phyloP scores from a whole-genome alignment of 1,284 basidiomycete genomes.

The Microstroma glucosiphilum region DNA sequence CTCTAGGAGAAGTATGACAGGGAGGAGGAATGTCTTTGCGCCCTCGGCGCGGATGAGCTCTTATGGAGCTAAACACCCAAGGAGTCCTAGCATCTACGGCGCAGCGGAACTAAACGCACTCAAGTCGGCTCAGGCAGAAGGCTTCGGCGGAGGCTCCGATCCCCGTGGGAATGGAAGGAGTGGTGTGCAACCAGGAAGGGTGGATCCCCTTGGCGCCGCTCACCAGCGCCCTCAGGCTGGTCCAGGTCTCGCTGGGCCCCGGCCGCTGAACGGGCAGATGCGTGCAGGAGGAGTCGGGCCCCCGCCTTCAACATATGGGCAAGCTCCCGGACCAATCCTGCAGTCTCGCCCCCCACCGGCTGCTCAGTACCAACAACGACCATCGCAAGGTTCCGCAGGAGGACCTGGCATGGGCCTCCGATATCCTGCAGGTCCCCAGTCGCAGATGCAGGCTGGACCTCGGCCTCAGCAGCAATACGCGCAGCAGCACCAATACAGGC shows the following conservation, averaged over 20 bases:
- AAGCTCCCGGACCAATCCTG: not conserved
- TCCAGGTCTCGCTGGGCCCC: too few species aligned
- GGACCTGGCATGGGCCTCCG: too few species aligned
- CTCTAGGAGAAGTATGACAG: not conserved
- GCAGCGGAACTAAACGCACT: not conserved
- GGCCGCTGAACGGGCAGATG: too few species aligned
- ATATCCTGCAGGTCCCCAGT: not conserved
- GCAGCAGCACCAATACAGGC: constrained; percentile 1
- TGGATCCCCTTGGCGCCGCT: not conserved
- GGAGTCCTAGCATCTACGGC: constrained; percentile 4
- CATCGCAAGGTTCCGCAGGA: not conserved
- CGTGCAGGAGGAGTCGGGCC: too few species aligned
- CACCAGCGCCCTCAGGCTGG: too few species aligned
- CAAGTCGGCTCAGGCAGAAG: not conserved
- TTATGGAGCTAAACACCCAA: not conserved
- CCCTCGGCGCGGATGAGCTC: not conserved
- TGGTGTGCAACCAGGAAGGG: not conserved
- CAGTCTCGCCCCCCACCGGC: not conserved
- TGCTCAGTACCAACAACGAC: not conserved
- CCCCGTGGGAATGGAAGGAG: not conserved
- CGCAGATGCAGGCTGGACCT: not conserved
- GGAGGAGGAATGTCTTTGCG: not conserved
- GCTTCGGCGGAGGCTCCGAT: constrained; percentile 4
- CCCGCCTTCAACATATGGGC: not conserved
- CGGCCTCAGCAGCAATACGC: constrained; percentile 4